These are phyloP conservation scores for Halophytophthora polymorphica DNA, from an alignment of 352 stramenopile genomes.

Conservation along the genomic window DNA sequence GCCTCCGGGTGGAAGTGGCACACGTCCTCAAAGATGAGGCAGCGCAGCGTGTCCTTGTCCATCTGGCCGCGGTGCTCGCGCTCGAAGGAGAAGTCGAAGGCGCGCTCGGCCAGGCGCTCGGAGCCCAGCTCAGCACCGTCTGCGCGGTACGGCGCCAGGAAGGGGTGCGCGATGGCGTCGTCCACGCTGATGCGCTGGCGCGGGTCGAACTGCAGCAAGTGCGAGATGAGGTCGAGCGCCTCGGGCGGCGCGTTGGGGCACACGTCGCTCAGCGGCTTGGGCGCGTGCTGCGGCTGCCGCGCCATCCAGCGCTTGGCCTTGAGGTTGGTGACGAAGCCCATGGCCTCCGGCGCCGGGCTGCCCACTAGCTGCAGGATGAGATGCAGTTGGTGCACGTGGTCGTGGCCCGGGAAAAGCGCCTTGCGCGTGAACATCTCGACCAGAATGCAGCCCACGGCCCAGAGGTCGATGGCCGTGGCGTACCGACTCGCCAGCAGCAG, in stretches of 20 bases:
- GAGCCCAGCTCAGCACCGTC: slow-evolving; percentile 41
- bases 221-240: slow-evolving; percentile 81
- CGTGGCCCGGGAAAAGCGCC: slow-evolving; percentile 76
- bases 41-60: slow-evolving; percentile 75
- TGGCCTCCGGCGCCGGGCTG: slow-evolving; percentile 52
- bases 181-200: slow-evolving; percentile 65
- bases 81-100: slow-evolving; percentile 87
- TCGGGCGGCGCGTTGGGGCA: slow-evolving; percentile 56
- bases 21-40: slow-evolving; percentile 85
- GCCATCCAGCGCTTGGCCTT: slow-evolving; percentile 84
- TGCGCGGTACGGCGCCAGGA: slow-evolving; percentile 64
- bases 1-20: slow-evolving; percentile 82
- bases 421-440: slow-evolving; percentile 94
- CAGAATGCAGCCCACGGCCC: slow-evolving; percentile 98
- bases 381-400: slow-evolving; percentile 90
- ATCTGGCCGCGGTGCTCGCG: slow-evolving; percentile 50
- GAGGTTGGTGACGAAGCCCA: slow-evolving; percentile 80
- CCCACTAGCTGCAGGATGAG: slow-evolving; percentile 76
- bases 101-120: slow-evolving; percentile 27
- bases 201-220: slow-evolving; percentile 90
- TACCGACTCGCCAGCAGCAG: slow-evolving; percentile 95
- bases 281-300: slow-evolving; percentile 62
- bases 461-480: slow-evolving; percentile 93
- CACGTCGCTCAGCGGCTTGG: slow-evolving; percentile 42
- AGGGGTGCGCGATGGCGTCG: slow-evolving; percentile 74